These are phyloP conservation scores for Chamaecyparis obtusa DNA, from an alignment of 75 land plant species.

Conservation along the genomic window DNA sequence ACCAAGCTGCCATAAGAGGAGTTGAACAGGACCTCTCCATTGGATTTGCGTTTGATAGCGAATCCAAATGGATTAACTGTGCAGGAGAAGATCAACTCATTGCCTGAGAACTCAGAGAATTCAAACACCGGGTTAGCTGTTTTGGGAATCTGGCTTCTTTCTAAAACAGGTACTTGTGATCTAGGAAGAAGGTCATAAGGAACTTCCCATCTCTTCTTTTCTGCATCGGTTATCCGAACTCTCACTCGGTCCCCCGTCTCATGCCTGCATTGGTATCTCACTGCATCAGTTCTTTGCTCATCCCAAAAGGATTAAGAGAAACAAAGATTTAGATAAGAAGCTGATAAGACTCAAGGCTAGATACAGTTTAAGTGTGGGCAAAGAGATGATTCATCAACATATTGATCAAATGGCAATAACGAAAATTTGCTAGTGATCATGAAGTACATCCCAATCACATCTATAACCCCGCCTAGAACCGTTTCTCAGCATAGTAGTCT, in stretches of 20 bases:
- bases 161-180: conserved; percentile 20
- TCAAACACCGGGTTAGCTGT: background rate
- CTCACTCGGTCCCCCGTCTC: conserved; percentile 56
- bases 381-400: background rate
- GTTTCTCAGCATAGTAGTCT: background rate
- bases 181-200: conserved; percentile 71
- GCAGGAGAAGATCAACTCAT: conserved; percentile 64
- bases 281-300: background rate
- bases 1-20: conserved; percentile 47
- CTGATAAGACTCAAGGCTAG: background rate
- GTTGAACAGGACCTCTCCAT: conserved; percentile 68
- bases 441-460: too few relatives aligned
- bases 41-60: conserved; percentile 53
- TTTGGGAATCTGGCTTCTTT: conserved; percentile 1
- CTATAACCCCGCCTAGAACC: too few relatives aligned
- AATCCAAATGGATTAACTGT: conserved; percentile 70
- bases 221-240: conserved; percentile 78
- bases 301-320: background rate
- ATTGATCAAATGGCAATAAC: too few relatives aligned
- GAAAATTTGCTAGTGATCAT: too few relatives aligned
- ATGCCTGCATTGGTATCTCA: conserved; percentile 38
- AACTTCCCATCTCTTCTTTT: conserved; percentile 74
- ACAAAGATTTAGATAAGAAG: background rate
- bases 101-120: conserved; percentile 26
- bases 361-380: background rate